Conservation (phyloP, 2,329 filamentous ascomycete species). For the Dactylella cylindrospora region DNA sequence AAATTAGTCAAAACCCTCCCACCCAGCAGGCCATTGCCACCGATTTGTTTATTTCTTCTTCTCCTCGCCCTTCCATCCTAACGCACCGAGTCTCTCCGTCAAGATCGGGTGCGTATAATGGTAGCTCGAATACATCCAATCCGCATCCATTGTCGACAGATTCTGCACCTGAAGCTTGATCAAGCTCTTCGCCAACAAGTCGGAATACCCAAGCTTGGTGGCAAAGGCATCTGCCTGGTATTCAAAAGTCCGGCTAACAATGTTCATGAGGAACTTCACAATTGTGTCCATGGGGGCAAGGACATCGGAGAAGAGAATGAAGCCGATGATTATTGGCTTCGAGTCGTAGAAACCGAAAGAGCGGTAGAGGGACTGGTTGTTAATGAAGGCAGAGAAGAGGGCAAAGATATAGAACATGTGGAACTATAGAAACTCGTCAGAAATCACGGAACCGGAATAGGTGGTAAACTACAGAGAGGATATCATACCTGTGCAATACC, state of each 20-base stretch:
- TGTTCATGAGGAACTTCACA: constrained; percentile 93
- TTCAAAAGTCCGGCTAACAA: constrained; percentile 90
- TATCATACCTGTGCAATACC: constrained; percentile 74
- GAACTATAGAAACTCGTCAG: constrained; percentile 64
- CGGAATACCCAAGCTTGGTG: constrained; percentile 75
- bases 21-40: too few relatives aligned
- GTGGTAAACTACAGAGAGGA: neutral
- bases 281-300: constrained; percentile 90
- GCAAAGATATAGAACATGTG: constrained; percentile 97
- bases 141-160: constrained; percentile 95
- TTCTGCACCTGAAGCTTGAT: constrained; percentile 99
- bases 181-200: constrained; percentile 79
- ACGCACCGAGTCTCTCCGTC: constrained; percentile 84
- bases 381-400: constrained; percentile 95
- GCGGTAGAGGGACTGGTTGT: constrained; percentile 86
- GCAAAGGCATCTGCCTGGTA: constrained; percentile 96
- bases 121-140: constrained; percentile 97
- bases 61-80: constrained; percentile 76
- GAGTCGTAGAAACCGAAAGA: constrained; percentile 84
- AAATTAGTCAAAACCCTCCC: too few relatives aligned
- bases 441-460: too few relatives aligned
- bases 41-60: constrained; percentile 51
- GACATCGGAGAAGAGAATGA: constrained; percentile 97
- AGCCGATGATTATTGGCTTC: constrained; percentile 91
- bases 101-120: constrained; percentile 98